phyloP scores from a whole-genome alignment of 1,284 basidiomycete genomes.

The Ganoderma sinense region DNA sequence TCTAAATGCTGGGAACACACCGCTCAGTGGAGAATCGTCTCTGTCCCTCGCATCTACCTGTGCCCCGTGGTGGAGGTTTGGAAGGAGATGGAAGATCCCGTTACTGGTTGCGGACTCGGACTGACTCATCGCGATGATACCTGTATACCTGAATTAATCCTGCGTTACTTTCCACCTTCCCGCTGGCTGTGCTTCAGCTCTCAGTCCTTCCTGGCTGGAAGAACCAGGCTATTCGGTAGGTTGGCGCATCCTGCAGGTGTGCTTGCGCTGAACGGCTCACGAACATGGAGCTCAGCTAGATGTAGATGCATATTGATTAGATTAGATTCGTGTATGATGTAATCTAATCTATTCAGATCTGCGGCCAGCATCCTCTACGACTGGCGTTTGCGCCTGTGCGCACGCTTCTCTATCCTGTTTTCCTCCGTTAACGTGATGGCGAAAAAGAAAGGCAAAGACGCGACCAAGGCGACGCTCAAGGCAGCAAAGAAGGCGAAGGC shows the following conservation, averaged over 20 bases:
- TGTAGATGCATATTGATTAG: neutral
- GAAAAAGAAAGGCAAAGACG: conserved; percentile 57
- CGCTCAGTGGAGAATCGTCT: neutral
- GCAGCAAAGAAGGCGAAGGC: conserved; percentile 79
- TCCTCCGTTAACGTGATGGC: conserved; percentile 40
- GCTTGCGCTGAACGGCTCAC: neutral
- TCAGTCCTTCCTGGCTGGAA: too few species aligned
- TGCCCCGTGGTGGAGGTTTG: neutral
- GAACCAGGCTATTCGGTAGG: neutral
- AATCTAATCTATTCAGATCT: neutral
- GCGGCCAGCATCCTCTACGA: neutral
- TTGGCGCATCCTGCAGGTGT: neutral
- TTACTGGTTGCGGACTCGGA: neutral
- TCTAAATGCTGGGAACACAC: conserved; percentile 16
- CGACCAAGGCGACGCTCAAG: conserved; percentile 59
- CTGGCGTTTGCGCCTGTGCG: neutral
- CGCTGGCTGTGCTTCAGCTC: neutral
- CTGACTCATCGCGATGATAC: neutral
- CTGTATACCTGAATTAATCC: neutral
- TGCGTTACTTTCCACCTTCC: neutral
- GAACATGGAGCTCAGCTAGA: neutral
- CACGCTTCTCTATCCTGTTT: neutral
- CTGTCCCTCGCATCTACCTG: neutral
- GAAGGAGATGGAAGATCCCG: neutral
- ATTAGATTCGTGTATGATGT: neutral